Base-by-base conservation (phyloP, 148 eudicot species). In the Cornus florida region DNA sequence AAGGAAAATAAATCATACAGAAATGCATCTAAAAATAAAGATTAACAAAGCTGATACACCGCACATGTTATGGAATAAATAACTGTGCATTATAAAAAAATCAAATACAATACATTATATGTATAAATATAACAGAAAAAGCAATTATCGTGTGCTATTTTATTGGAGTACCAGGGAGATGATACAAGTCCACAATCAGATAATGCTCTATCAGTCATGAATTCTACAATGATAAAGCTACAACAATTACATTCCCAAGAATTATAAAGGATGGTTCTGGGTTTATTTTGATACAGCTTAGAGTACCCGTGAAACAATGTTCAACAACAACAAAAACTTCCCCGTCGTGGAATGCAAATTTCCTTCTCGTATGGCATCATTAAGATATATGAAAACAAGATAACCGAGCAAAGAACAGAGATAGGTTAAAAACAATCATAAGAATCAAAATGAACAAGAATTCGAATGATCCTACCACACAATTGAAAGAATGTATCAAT, bases 211-310 rank as follows among this genome's bases (percentile, higher is more conserved):
- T 76, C 53, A 76, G 81, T 79, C 76, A 77, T 73, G 83, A 84
- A 87, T 81, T 90, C 90, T 86, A 89, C 90, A 86, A 81, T 75
- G 86, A 84, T 88, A 84, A 81, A 66, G 72, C 85, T 88, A 86
- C 89, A 84, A 81, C 90, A 76, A 81, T 79, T 85, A 85, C 86
- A 89, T 50, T 85, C 83, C 68, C 77, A 71, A 71, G 74, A 71
- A 82, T 75, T 35, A 43, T 43, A 2, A 77, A 77, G 59, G 20
- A 75, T 71, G 75, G 70, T 70, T 81, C 75, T 72, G 71, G 72
- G 56, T 77, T 77, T 82, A 59, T 77, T 86, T 78, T 77, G 83
- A 83, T 72, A 88, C 86, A 86, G 75, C 75, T 84, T 80, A 86
- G 78, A 78, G 59, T 75, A 62, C 77, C 82, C 69, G 65, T 16